phyloP scores from a whole-genome alignment of 73 alveolate genomes.

The Stentor coeruleus region DNA sequence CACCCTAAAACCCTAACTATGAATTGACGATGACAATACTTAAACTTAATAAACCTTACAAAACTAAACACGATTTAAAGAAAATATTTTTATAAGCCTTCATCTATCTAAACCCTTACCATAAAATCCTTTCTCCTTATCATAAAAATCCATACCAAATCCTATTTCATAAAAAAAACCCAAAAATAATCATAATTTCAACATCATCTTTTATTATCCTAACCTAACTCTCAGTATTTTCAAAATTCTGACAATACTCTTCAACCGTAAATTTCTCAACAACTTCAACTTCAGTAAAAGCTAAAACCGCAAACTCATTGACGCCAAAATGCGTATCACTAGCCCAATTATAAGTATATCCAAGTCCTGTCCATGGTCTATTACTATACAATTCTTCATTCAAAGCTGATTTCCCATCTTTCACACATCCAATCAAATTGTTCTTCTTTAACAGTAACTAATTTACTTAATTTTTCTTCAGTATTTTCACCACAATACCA shows the following conservation, averaged over 20 bases:
- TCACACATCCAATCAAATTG: constrained; percentile 2
- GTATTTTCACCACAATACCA: neutral
- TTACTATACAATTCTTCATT: neutral
- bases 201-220: too few species aligned
- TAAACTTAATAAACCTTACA: too few species aligned
- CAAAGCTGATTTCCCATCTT: neutral
- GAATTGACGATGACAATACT: too few species aligned
- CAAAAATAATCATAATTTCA: too few species aligned
- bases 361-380: constrained; percentile 8
- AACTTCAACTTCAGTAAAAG: neutral
- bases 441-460: neutral
- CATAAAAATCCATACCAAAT: too few species aligned
- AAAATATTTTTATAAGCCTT: too few species aligned
- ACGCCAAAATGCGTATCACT: neutral
- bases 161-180: too few species aligned
- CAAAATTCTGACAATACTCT: neutral
- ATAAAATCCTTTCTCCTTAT: too few species aligned
- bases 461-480: neutral
- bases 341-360: constrained; percentile 1
- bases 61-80: too few species aligned
- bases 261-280: neutral
- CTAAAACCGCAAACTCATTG: neutral
- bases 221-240: too few species aligned
- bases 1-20: too few species aligned
- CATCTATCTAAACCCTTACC: too few species aligned